Evolutionary conservation across 352 stramenopile genomes (phyloP).

Genomic region (Globisporangium lucens): DNA sequence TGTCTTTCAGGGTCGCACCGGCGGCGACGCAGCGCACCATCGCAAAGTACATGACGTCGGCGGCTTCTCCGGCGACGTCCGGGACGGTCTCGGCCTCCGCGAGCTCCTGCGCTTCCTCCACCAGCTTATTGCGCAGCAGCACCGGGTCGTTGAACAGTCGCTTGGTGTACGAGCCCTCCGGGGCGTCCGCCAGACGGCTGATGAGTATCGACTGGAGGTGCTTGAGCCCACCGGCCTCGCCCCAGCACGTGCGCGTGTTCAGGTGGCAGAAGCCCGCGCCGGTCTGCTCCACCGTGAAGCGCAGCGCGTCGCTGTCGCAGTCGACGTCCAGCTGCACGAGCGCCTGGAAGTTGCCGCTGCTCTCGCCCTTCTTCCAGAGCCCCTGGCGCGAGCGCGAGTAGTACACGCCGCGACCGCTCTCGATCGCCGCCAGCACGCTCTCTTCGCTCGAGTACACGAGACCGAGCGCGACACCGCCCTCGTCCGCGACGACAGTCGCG

Average conservation of each 20-base stretch:
- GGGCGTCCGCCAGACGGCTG: constrained; percentile 83
- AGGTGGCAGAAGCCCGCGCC: constrained; percentile 80
- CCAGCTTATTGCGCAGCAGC: constrained; percentile 94
- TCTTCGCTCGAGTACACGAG: constrained; percentile 95
- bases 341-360: constrained; percentile 91
- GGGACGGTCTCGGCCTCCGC: constrained; percentile 80
- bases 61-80: constrained; percentile 92
- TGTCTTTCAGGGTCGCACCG: constrained; percentile 90
- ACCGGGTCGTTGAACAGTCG: constrained; percentile 91
- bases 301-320: constrained; percentile 94
- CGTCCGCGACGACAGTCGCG: constrained; percentile 93
- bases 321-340: constrained; percentile 93
- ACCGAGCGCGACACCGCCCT: constrained; percentile 84
- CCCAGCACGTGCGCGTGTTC: constrained; percentile 94
- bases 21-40: constrained; percentile 92
- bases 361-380: constrained; percentile 96
- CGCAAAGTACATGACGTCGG: constrained; percentile 96
- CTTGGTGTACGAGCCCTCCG: constrained; percentile 95
- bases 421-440: constrained; percentile 88
- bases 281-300: constrained; percentile 92
- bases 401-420: constrained; percentile 91
- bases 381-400: constrained; percentile 90
- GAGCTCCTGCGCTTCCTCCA: constrained; percentile 95
- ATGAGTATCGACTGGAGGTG: constrained; percentile 89
- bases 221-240: constrained; percentile 77